Conservation (phyloP, 805 yeast genomes). For the Metahyphopichia silvanorum region DNA sequence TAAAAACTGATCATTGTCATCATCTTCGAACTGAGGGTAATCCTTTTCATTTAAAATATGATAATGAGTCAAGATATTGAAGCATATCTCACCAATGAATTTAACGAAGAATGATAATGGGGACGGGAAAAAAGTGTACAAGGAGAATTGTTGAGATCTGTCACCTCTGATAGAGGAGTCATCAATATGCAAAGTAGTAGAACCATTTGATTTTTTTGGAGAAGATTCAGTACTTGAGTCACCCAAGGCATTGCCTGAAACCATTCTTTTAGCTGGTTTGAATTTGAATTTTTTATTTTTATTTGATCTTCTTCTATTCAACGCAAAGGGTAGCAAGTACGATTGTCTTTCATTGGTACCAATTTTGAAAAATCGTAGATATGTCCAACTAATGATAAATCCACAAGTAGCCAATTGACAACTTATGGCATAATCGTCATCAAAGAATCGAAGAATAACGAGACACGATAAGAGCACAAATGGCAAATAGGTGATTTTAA, state of each 20-base stretch:
- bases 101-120: slow-evolving; percentile 31
- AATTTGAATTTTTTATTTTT: slow-evolving; percentile 9
- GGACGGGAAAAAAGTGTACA: slow-evolving; percentile 40
- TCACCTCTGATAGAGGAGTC: slow-evolving; percentile 20
- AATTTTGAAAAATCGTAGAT: slow-evolving; percentile 35
- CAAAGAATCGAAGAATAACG: slow-evolving; percentile 20
- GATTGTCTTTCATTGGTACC: slow-evolving; percentile 43
- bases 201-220: not conserved
- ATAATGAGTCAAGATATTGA: slow-evolving; percentile 16
- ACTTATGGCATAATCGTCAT: slow-evolving; percentile 25
- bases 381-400: slow-evolving; percentile 36
- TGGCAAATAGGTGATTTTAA: slow-evolving; percentile 42
- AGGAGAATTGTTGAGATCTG: slow-evolving; percentile 28
- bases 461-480: slow-evolving; percentile 22
- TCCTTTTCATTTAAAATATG: slow-evolving; percentile 19
- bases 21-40: slow-evolving; percentile 16
- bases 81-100: slow-evolving; percentile 13
- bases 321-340: slow-evolving; percentile 35
- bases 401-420: slow-evolving; percentile 24
- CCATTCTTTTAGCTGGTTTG: slow-evolving; percentile 1
- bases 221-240: not conserved
- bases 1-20: slow-evolving; percentile 17
- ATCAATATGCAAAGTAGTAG: slow-evolving; percentile 14
- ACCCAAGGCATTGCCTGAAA: not conserved
- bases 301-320: slow-evolving; percentile 15